Conservation (phyloP, 176 grass and related monocot species). For the Raddia guianensis region DNA sequence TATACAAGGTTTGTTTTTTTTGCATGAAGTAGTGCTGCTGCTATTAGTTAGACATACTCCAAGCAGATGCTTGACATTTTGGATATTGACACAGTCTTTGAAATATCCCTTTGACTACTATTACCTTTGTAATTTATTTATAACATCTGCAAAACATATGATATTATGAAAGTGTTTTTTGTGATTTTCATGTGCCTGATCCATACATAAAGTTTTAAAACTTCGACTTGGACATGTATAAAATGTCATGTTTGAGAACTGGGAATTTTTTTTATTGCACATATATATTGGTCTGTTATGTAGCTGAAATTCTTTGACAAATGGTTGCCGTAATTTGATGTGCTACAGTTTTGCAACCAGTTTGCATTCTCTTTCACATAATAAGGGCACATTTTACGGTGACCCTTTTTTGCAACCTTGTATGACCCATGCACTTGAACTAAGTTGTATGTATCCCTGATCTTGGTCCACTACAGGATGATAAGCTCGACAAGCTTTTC, state of each 20-base stretch:
- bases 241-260: too few species aligned
- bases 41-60: neutral
- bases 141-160: too few species aligned
- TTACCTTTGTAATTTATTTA: too few species aligned
- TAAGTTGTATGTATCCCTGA: constrained; percentile 3
- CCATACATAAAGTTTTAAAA: too few species aligned
- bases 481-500: constrained; percentile 82
- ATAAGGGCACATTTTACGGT: neutral
- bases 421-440: neutral
- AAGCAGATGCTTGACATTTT: too few species aligned
- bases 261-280: neutral
- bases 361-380: constrained; percentile 2
- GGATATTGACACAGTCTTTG: too few species aligned
- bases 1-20: constrained; percentile 63
- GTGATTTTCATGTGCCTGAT: too few species aligned
- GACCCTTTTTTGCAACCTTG: too few species aligned
- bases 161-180: too few species aligned
- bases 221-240: too few species aligned
- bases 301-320: neutral
- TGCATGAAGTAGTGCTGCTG: neutral
- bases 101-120: too few species aligned
- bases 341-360: neutral
- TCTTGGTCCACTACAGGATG: constrained; percentile 62
- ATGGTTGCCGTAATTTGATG: constrained; percentile 15
- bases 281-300: constrained; percentile 12